Base-by-base conservation (phyloP, 177 flowering plant species). In the Vitis hybrid region DNA sequence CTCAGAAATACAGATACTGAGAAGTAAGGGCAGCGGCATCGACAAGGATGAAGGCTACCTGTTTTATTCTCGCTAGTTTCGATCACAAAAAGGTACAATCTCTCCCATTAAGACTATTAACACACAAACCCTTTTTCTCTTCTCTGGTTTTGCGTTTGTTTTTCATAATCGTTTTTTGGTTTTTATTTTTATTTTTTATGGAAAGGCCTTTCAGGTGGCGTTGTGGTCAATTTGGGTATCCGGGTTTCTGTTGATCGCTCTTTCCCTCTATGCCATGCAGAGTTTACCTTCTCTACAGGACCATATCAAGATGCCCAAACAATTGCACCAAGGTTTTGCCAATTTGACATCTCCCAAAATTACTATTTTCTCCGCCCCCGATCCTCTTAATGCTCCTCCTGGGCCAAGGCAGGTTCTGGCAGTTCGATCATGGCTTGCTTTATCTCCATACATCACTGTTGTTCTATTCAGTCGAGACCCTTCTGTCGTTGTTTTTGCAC, bases 341-440 rank as follows among this genome's bases (percentile, higher is more conserved):
- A 69, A 64, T 71, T 54, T 68, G 11, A 66, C 54, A 13, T 15
- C 7, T 59, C 89, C 90, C 2, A 85, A 49, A 10, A 78, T 93
- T 26, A 85, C 93, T 10, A 76, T 95, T 16, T 93, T 91, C 76
- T 70, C 97, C 0, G 89, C 88, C 2, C 94, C 97, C 1, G 71
- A 66, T 8, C 85, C 92, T 48, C 88, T 87, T 69, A 67, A 26
- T 51, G 93, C 87, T 62, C 68, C 80, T 13, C 68, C 76, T 56
- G 93, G 92, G 12, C 69, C 76, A 14, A 83, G 81, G 65, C 98
- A 92, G 81, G 75, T 61, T 61, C 66, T 90, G 52, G 95, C 97
- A 1, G 65, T 95, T 71, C 84, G 90, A 53, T 93, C 99, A 29
- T 95, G 99, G 99, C 92, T 95, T 51, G 88, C 84, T 50, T 74